These are phyloP conservation scores for Saturnispora bothae DNA, from an alignment of 805 yeast genomes.

Conservation along the genomic window DNA sequence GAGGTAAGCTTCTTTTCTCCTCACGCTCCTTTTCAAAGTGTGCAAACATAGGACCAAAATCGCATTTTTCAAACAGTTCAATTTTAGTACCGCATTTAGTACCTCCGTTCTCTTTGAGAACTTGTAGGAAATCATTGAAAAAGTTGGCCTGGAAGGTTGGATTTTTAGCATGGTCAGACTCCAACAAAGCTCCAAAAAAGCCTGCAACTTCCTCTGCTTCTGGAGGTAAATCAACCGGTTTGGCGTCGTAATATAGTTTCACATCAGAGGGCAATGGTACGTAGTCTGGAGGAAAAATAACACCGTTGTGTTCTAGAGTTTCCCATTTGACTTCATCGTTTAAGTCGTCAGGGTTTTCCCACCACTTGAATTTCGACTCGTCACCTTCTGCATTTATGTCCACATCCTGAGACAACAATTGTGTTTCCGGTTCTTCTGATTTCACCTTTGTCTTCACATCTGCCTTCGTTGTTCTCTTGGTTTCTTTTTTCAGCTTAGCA, in stretches of 20 bases:
- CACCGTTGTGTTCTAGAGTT: conserved; percentile 80
- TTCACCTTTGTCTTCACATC: conserved; percentile 5
- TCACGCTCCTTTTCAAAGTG: conserved; percentile 61
- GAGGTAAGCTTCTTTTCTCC: conserved; percentile 56
- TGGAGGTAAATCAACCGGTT: conserved; percentile 62
- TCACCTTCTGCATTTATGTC: conserved; percentile 11
- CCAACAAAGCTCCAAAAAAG: conserved; percentile 79
- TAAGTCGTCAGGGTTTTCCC: conserved; percentile 68
- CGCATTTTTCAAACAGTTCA: conserved; percentile 55
- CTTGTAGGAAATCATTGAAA: conserved; percentile 64
- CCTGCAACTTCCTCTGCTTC: conserved; percentile 97
- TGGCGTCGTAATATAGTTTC: conserved; percentile 64
- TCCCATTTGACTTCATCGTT: conserved; percentile 81
- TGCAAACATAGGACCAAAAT: conserved; percentile 64
- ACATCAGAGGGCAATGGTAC: conserved; percentile 75
- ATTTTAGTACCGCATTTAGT: conserved; percentile 36
- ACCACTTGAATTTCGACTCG: conserved; percentile 61
- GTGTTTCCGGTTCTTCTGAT: conserved; percentile 7
- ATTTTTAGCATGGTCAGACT: conserved; percentile 80
- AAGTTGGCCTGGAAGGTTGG: conserved; percentile 82
- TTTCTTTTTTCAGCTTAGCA: background rate
- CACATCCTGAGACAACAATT: background rate
- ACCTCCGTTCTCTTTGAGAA: conserved; percentile 63
- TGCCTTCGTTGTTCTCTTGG: background rate
- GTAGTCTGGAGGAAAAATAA: conserved; percentile 85